A percentile compares a stretch with the other conserved stretches of the same genome.
Evolutionary conservation across 495 filamentous ascomycete genomes (phyloP).

Genomic region (Cercophora scortea): DNA sequence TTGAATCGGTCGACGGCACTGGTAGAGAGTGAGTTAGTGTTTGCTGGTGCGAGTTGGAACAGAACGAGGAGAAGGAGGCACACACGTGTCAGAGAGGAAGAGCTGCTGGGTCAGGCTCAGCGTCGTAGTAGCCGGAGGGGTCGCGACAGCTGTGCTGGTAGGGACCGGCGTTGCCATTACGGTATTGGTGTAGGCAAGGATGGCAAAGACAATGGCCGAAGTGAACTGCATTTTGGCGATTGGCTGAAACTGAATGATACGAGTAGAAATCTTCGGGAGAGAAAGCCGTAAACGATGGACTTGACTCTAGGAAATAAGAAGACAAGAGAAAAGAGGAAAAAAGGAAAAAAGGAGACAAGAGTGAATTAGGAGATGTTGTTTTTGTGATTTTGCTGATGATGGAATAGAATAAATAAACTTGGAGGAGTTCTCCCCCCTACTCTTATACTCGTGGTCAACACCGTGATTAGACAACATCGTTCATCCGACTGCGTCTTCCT

Average conservation of each 20-base stretch:
- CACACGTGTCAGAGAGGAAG: constrained; percentile 11
- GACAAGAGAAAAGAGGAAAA: background rate
- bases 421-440: background rate
- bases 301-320: background rate
- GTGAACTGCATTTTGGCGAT: constrained; percentile 4
- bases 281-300: background rate
- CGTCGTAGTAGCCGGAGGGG: background rate
- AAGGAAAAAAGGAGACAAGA: background rate
- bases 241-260: background rate
- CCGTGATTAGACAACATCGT: too few species aligned
- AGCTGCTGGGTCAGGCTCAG: constrained; percentile 5
- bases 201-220: constrained; percentile 11
- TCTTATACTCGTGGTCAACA: background rate
- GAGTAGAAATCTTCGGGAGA: background rate
- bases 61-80: background rate
- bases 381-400: background rate
- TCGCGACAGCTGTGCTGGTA: too few species aligned
- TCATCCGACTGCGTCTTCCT: too few species aligned
- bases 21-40: background rate
- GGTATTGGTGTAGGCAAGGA: constrained; percentile 17
- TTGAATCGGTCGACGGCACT: constrained; percentile 20
- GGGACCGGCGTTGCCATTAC: constrained; percentile 8
- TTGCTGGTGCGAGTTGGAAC: background rate
- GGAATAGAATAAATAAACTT: background rate
- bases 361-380: background rate